These are phyloP conservation scores for Paecilomyces sp. DNA, from an alignment of 2,329 filamentous ascomycete species.

Conservation along the genomic window DNA sequence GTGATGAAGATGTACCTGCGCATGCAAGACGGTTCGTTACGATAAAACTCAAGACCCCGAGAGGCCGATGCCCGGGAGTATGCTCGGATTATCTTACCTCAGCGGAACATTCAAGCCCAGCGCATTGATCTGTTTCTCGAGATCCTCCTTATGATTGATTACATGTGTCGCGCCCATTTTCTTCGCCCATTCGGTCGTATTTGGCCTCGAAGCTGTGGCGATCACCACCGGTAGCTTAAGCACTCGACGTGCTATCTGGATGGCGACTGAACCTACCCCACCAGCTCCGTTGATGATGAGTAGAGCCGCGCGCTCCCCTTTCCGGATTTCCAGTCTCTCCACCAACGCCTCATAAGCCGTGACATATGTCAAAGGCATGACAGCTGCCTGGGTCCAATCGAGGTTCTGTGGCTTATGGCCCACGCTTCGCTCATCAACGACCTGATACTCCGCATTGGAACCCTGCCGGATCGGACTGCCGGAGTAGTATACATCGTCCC, in stretches of 20 bases:
- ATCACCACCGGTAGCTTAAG: conserved; percentile 37
- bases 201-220: conserved; percentile 36
- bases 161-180: conserved; percentile 39
- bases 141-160: conserved; percentile 35
- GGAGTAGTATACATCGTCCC: conserved; percentile 40
- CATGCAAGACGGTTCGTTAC: conserved; percentile 17
- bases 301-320: conserved; percentile 30
- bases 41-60: background rate
- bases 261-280: conserved; percentile 38
- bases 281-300: conserved; percentile 43
- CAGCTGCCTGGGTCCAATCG: conserved; percentile 34
- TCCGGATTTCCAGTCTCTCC: conserved; percentile 34
- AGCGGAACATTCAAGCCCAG: background rate
- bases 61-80: background rate
- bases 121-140: background rate
- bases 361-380: conserved; percentile 38
- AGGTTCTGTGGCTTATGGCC: conserved; percentile 34
- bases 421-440: conserved; percentile 35
- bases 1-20: conserved; percentile 40
- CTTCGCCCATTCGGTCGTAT: conserved; percentile 32
- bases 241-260: conserved; percentile 36
- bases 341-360: conserved; percentile 40
- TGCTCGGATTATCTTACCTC: background rate
- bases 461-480: conserved; percentile 34
- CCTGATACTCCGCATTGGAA: conserved; percentile 35